Conservation (phyloP, 2,329 filamentous ascomycete species). For the Trichoderma breve region DNA sequence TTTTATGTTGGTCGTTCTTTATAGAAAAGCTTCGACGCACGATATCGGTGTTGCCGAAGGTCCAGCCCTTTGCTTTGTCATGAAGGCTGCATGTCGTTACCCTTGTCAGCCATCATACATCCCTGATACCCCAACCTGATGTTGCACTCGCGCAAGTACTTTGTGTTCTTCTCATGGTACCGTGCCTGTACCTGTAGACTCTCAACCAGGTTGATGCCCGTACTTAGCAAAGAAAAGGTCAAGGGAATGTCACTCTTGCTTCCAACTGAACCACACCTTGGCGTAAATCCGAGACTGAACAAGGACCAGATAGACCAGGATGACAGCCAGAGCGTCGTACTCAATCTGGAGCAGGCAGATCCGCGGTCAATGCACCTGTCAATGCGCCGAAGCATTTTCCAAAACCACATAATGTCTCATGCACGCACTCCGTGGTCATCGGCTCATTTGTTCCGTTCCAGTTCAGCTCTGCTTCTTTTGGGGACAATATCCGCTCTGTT, state of each 20-base stretch:
- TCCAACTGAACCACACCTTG: not conserved
- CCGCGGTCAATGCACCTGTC: not conserved
- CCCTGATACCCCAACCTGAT: not conserved
- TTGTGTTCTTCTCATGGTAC: not conserved
- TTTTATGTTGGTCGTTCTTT: not conserved
- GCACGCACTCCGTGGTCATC: not conserved
- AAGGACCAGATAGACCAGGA: not conserved
- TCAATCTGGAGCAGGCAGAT: not conserved
- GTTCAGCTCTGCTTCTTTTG: not conserved
- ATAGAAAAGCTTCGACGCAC: not conserved
- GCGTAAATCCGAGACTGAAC: not conserved
- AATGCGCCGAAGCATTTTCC: not conserved
- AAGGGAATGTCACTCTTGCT: not conserved
- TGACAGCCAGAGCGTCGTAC: not conserved
- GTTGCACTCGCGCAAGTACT: not conserved
- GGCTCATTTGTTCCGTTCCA: not conserved
- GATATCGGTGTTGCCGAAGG: not conserved
- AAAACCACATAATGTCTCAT: not conserved
- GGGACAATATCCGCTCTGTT: not conserved
- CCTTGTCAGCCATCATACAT: not conserved
- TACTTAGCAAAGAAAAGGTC: not conserved
- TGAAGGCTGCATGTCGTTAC: not conserved
- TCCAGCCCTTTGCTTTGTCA: not conserved
- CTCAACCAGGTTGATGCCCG: not conserved
- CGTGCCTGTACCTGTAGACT: not conserved